Evolutionary conservation across 225 moss, liverwort and hornwort genomes (phyloP), one percentile per base, ranked within the genome.

Genomic region (Neckera pumila): DNA sequence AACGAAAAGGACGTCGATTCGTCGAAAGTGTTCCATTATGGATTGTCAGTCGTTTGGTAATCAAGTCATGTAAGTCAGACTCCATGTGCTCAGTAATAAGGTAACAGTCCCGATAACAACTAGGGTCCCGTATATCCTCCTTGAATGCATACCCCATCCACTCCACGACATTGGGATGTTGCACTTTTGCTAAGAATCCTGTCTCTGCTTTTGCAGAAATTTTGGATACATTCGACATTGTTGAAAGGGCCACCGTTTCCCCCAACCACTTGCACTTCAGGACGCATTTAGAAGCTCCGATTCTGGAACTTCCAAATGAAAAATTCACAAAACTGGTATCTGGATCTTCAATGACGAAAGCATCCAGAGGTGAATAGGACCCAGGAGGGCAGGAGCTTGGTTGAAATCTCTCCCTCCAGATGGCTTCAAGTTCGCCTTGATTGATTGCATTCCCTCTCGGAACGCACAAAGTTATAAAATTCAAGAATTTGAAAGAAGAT

Each of bases 361-460:
- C 34, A 34, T 76, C 22, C 34, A 53, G 22, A 34, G 14, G 34
- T 21, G 76, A 34, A 36, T 53, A 76, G 13, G 53, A 76, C 2
- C 34, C 53, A 53, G 76, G 53, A 53, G 34, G 22, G 34, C 53
- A 34, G 9, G 36, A 76, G 34, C 22, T 53, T 14, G 22, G 34
- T 53, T 36, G 76, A 2, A 76, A 22, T 36, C 76, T 76, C 22
- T 34, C 22, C 34, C 76, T 76, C 22, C 34, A 34, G 22, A 53
- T 8, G 0, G 76, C 8, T 34, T 53, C 34, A 22, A 76, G 53
- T 53, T 76, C 22, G 22, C 1, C 22, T 76, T 49, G 76, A 13
- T 51, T 34, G 0, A 0, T 34, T 1, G 7, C 8, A 51, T 8
- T 51, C 33, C 0, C 0, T 9, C 34, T 53, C 8, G 0, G 7